These are phyloP conservation scores for Malus hybrid DNA, from an alignment of 331 rosid species.

Conservation along the genomic window DNA sequence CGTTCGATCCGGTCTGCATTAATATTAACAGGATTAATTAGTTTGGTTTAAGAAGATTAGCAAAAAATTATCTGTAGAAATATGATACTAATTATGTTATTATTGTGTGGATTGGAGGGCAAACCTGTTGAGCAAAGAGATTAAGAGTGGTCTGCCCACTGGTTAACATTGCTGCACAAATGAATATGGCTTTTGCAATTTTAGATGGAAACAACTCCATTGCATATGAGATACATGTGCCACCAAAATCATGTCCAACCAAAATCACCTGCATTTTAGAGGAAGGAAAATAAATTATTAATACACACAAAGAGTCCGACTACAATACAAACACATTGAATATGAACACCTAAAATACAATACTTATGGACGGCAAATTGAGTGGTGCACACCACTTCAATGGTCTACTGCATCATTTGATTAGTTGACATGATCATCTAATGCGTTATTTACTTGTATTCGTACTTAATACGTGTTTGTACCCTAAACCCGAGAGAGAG, in stretches of 20 bases:
- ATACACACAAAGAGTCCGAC: no score
- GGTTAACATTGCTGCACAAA: constrained; percentile 85
- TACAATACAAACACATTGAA: no score
- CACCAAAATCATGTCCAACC: constrained; percentile 98
- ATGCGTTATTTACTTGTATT: no score
- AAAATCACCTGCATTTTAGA: constrained; percentile 53
- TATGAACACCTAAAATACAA: no score
- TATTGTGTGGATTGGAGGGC: neutral
- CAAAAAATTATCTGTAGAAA: no score
- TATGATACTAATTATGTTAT: no score
- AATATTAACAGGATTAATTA: neutral
- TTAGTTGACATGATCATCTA: no score
- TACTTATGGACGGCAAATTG: no score
- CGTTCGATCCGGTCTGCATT: constrained; percentile 62
- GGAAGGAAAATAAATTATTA: neutral
- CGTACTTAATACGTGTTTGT: no score
- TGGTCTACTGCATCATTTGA: no score
- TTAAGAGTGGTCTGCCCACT: constrained; percentile 76
- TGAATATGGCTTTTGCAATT: constrained; percentile 74
- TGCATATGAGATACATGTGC: constrained; percentile 78
- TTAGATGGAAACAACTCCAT: constrained; percentile 83
- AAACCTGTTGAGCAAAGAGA: constrained; percentile 72
- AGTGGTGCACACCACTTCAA: no score
- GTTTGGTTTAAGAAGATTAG: neutral
- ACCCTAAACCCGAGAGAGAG: neutral